phyloP scores from a whole-genome alignment of 2,329 filamentous ascomycete genomes.

The Exophiala sideris region DNA sequence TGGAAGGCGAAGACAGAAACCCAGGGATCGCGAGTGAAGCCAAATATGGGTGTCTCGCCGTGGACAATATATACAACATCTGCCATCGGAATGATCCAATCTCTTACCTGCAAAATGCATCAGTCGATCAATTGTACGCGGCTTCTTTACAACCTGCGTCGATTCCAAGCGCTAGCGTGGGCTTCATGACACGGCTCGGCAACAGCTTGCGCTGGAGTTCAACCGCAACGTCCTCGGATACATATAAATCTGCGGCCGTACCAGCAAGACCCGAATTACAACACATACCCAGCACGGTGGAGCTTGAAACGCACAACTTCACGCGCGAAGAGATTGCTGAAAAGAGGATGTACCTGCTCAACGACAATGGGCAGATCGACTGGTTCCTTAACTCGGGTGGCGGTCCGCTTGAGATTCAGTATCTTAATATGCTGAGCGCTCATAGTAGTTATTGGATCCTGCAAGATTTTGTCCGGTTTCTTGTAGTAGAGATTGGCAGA shows the following conservation, averaged over 20 bases:
- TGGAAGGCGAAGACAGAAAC: slow-evolving; percentile 59
- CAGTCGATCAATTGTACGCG: slow-evolving; percentile 78
- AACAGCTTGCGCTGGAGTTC: slow-evolving; percentile 59
- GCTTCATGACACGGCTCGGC: slow-evolving; percentile 63
- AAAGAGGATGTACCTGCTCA: slow-evolving; percentile 79
- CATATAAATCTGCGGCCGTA: slow-evolving; percentile 57
- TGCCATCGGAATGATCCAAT: slow-evolving; percentile 76
- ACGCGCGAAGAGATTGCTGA: slow-evolving; percentile 88
- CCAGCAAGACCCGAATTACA: slow-evolving; percentile 57
- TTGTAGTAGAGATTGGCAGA: slow-evolving; percentile 84
- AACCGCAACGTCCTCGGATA: slow-evolving; percentile 45
- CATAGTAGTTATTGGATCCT: slow-evolving; percentile 93
- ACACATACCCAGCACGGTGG: slow-evolving; percentile 66
- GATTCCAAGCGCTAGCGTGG: slow-evolving; percentile 69
- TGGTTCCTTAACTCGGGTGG: slow-evolving; percentile 80
- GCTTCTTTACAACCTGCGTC: slow-evolving; percentile 71
- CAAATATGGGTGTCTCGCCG: slow-evolving; percentile 82
- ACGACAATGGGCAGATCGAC: slow-evolving; percentile 96
- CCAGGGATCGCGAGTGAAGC: slow-evolving; percentile 71
- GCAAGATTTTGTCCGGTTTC: slow-evolving; percentile 81
- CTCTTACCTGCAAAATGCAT: slow-evolving; percentile 86
- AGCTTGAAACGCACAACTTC: slow-evolving; percentile 94
- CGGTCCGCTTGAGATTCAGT: slow-evolving; percentile 89
- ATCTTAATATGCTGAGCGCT: slow-evolving; percentile 92
- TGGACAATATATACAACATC: slow-evolving; percentile 96